These are phyloP conservation scores for Trichoderma sp. DNA, from an alignment of 2,329 filamentous ascomycete species.

Conservation along the genomic window DNA sequence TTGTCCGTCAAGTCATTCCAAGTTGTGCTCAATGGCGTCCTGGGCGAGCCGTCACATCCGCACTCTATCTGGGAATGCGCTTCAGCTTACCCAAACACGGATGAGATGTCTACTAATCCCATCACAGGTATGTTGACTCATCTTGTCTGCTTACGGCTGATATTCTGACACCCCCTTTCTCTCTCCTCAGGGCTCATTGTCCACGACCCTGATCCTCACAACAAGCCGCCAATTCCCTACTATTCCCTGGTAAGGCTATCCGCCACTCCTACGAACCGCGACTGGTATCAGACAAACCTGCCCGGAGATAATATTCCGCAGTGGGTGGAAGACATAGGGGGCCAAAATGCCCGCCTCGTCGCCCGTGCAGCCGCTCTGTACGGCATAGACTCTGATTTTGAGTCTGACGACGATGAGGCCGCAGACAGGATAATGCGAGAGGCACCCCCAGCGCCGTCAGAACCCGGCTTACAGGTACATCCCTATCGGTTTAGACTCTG, in stretches of 20 bases:
- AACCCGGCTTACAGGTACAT: slow-evolving; percentile 47
- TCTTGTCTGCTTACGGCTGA: background rate
- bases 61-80: slow-evolving; percentile 51
- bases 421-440: slow-evolving; percentile 30
- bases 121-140: slow-evolving; percentile 31
- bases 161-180: background rate
- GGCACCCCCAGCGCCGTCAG: slow-evolving; percentile 9
- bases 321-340: slow-evolving; percentile 53
- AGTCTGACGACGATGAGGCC: slow-evolving; percentile 34
- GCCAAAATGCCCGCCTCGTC: slow-evolving; percentile 49
- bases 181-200: slow-evolving; percentile 50
- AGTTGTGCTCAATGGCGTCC: slow-evolving; percentile 44
- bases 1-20: slow-evolving; percentile 55
- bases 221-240: slow-evolving; percentile 42
- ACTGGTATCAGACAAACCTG: slow-evolving; percentile 58
- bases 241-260: slow-evolving; percentile 58
- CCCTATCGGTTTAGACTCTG: slow-evolving; percentile 56
- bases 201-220: slow-evolving; percentile 37
- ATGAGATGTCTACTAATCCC: slow-evolving; percentile 40
- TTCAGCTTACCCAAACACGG: slow-evolving; percentile 48
- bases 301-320: slow-evolving; percentile 40
- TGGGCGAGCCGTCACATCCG: slow-evolving; percentile 32
- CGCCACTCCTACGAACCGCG: slow-evolving; percentile 52
- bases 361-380: slow-evolving; percentile 50
- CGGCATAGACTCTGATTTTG: slow-evolving; percentile 37